These are phyloP conservation scores for Maudiozyma serrabonitensis DNA, from an alignment of 805 yeast genomes.

Conservation along the genomic window DNA sequence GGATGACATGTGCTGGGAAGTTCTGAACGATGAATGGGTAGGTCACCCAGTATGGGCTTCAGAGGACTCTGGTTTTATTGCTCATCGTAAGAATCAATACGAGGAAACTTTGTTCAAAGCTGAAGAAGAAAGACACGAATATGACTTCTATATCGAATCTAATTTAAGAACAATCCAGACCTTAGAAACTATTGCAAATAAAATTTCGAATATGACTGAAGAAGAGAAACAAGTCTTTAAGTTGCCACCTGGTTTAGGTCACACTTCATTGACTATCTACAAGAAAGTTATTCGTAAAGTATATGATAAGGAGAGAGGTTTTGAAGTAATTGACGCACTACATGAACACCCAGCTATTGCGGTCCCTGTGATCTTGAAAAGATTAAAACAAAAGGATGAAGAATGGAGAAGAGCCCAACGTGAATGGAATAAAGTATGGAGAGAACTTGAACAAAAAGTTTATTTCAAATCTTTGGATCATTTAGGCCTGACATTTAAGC, in stretches of 20 bases:
- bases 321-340: constrained; percentile 89
- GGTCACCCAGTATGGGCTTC: constrained; percentile 99
- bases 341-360: constrained; percentile 94
- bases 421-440: constrained; percentile 98
- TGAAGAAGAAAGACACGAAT: constrained; percentile 96
- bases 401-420: constrained; percentile 98
- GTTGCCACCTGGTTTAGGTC: constrained; percentile 89
- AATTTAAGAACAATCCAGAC: constrained; percentile 92
- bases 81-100: constrained; percentile 97
- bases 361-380: constrained; percentile 82
- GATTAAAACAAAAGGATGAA: constrained; percentile 95
- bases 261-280: constrained; percentile 81
- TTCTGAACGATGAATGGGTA: constrained; percentile 96
- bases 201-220: constrained; percentile 84
- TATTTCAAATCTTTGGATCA: constrained; percentile 92
- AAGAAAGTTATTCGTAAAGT: constrained; percentile 87
- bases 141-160: constrained; percentile 91
- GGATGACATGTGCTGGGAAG: constrained; percentile 99
- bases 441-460: constrained; percentile 93
- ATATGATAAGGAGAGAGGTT: constrained; percentile 90
- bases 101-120: constrained; percentile 91
- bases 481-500: constrained; percentile 90
- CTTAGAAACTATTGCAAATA: constrained; percentile 85
- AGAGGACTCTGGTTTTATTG: constrained; percentile 96
- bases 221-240: constrained; percentile 82